Base-by-base conservation (phyloP, 1,284 basidiomycete species). In the Rhodotorula sp. region DNA sequence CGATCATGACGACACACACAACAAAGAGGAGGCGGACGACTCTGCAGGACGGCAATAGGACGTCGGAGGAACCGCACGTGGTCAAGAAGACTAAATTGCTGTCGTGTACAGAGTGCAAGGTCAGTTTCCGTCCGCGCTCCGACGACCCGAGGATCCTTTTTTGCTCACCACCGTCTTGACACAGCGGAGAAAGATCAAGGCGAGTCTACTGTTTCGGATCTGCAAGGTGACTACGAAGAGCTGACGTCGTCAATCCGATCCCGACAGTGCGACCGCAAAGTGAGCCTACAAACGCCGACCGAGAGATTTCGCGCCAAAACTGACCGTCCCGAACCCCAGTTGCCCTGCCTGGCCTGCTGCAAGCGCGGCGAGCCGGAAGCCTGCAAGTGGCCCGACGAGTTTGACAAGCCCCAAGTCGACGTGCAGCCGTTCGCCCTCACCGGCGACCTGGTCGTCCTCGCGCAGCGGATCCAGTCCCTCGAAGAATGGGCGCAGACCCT, bases 101-200 rank as follows among this genome's bases (percentile, higher is more conserved):
- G 15, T 58, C 55, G 38, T 67, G 66, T 34, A 62, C 60, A 7
- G 66, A 67, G 61, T 67, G 66, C 66, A 67, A 67, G 66, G 66
- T 67, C 48, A 23, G 60, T 49, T 21, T 1, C 15, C 26, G 5
- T 56, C 54, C 5, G 10, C 45, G n/a, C 26, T 19, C 31, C 16
- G 19, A 6, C 26, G 4, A 7, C 16, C 7, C 8, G n/a, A 23
- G 21, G 66, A 62, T 6, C 2, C 5, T 10, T 12, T 49, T 23
- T 10, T 7, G n/a, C 34, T 50, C 23, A 5, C n/a, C 2, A 15
- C 38, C 16, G 8, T 43, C 38, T 43, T 43, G 38, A 43, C 18
- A 28, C 61, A 72, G 70, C n/a, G 70, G 56, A n/a, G 70, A 12
- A 72, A 72, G 62, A 64, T 72, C 63, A 72, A 72, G 67, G 70